A percentile compares a stretch with the other conserved stretches of the same genome.
Evolutionary conservation across 495 filamentous ascomycete species (phyloP).

Genomic region (Penicillium riverlandense): DNA sequence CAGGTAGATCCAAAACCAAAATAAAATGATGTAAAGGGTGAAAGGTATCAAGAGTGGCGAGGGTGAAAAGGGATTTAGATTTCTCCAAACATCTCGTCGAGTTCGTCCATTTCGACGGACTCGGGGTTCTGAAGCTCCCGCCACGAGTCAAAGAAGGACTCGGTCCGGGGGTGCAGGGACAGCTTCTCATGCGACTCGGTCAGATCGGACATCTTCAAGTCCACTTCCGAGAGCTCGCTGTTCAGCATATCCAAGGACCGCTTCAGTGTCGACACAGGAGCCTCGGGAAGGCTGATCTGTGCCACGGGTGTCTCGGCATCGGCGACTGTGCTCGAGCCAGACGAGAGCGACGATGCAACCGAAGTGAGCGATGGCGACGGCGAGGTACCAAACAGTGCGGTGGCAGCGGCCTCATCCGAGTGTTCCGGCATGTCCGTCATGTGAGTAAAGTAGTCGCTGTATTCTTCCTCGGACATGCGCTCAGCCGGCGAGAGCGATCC

Average conservation of each 20-base stretch:
- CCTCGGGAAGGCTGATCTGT: conserved; percentile 30
- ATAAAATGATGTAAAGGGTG: conserved; percentile 11
- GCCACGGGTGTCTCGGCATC: conserved; percentile 24
- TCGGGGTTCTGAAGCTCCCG: conserved; percentile 76
- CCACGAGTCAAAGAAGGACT: conserved; percentile 36
- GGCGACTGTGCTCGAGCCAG: conserved; percentile 35
- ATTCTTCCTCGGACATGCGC: conserved; percentile 30
- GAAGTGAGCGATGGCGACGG: conserved; percentile 42
- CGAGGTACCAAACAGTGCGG: conserved; percentile 36
- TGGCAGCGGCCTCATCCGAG: conserved; percentile 30
- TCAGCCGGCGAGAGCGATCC: conserved; percentile 26
- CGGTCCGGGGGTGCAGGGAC: conserved; percentile 34
- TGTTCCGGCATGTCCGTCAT: conserved; percentile 20
- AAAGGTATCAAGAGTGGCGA: conserved; percentile 9
- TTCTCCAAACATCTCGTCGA: conserved; percentile 74
- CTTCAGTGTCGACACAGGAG: conserved; percentile 33
- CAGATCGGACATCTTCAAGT: conserved; percentile 40
- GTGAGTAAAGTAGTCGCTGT: conserved; percentile 38
- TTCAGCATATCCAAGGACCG: conserved; percentile 41
- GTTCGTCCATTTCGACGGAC: conserved; percentile 82
- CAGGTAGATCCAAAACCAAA: conserved; percentile 10
- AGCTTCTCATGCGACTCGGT: conserved; percentile 35
- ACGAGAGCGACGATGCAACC: conserved; percentile 40
- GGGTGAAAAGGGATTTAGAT: conserved; percentile 22
- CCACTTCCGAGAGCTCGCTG: conserved; percentile 34